These are phyloP conservation scores for Microbotryum violaceum DNA, from an alignment of 1,284 basidiomycete species.

Conservation along the genomic window DNA sequence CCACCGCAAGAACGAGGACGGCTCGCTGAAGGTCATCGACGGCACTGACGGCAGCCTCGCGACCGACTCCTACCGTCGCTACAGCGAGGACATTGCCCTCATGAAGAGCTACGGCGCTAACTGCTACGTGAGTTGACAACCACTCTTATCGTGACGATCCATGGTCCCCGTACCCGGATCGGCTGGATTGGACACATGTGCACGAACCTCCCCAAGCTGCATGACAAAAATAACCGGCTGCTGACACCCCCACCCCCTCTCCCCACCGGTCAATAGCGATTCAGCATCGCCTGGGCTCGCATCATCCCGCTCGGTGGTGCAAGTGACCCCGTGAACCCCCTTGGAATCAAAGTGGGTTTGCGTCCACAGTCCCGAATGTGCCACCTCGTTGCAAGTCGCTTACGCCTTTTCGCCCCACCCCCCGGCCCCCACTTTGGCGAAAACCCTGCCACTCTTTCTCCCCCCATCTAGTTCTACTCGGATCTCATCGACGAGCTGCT, in stretches of 20 bases:
- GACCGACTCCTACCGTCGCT: conserved; percentile 60
- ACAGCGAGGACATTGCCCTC: conserved; percentile 60
- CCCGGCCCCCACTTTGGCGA: no score
- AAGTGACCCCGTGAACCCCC: conserved; percentile 59
- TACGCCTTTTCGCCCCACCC: no score
- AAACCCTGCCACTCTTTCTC: no score
- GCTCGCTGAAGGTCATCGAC: conserved; percentile 59
- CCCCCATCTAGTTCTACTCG: no score
- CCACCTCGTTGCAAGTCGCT: no score
- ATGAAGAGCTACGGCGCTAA: conserved; percentile 55
- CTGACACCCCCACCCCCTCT: not conserved
- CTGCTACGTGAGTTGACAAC: conserved; percentile 39
- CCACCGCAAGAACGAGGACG: conserved; percentile 15
- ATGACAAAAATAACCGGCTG: not conserved
- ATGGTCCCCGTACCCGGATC: no score
- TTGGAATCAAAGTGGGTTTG: conserved; percentile 49
- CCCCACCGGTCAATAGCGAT: conserved; percentile 2
- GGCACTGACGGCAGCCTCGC: conserved; percentile 60
- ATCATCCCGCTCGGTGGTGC: conserved; percentile 62
- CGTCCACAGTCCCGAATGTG: not conserved
- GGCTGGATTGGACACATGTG: no score
- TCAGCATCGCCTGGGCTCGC: conserved; percentile 48
- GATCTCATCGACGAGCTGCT: no score
- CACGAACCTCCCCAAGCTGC: no score
- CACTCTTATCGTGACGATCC: no score